Evolutionary conservation across 2,329 filamentous ascomycete species (phyloP).

Genomic region (Shiraia bambusicola): DNA sequence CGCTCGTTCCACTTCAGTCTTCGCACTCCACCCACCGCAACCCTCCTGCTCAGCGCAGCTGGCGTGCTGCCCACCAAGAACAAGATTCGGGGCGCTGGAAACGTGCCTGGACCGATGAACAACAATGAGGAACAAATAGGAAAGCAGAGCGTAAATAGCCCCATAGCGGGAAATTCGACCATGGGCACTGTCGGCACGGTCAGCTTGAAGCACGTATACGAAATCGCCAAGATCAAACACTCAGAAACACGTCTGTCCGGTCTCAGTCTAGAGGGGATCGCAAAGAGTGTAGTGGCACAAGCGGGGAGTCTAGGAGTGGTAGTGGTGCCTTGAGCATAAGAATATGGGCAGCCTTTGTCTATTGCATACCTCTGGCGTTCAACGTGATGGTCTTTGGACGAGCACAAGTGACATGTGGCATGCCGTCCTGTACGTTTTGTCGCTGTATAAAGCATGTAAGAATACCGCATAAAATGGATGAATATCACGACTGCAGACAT

Average conservation of each 20-base stretch:
- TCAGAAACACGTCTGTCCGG: conserved; percentile 54
- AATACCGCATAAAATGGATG: not conserved
- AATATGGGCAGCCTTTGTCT: conserved; percentile 1
- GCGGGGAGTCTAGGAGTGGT: conserved; percentile 54
- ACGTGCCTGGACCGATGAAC: conserved; percentile 50
- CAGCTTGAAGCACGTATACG: conserved; percentile 92
- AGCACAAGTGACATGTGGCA: not conserved
- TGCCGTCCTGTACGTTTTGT: not conserved
- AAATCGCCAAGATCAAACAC: conserved; percentile 95
- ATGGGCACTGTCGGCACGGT: conserved; percentile 80
- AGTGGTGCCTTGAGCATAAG: conserved; percentile 47
- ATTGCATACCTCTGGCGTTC: conserved; percentile 1
- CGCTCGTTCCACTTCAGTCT: conserved; percentile 91
- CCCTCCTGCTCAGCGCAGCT: conserved; percentile 81
- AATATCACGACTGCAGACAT: not conserved
- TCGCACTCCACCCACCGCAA: conserved; percentile 91
- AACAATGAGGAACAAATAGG: conserved; percentile 44
- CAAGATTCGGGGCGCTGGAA: conserved; percentile 70
- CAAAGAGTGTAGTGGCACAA: conserved; percentile 67
- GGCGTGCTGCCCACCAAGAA: conserved; percentile 73
- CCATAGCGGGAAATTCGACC: conserved; percentile 59
- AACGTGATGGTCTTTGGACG: not conserved
- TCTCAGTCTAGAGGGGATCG: conserved; percentile 81
- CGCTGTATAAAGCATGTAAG: not conserved
- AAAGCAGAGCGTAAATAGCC: conserved; percentile 32